phyloP scores from a whole-genome alignment of 2,329 filamentous ascomycete genomes.

The Clarireedia homoeocarpa region DNA sequence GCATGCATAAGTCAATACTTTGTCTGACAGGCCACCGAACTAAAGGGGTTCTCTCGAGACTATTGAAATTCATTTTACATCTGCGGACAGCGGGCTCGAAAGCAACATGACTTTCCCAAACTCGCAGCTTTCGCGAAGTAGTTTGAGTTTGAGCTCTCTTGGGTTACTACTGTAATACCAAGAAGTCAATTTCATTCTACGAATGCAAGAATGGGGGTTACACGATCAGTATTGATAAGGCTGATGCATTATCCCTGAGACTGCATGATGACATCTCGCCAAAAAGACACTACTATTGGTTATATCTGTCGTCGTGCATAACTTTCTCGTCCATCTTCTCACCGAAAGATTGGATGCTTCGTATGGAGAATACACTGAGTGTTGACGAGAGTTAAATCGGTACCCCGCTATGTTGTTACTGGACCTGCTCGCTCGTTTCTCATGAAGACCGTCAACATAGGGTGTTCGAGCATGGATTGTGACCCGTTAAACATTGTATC shows the following conservation, averaged over 20 bases:
- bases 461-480: no score
- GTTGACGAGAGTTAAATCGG: neutral
- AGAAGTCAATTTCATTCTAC: no score
- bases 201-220: neutral
- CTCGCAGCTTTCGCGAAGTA: no score
- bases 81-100: neutral
- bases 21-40: neutral
- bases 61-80: neutral
- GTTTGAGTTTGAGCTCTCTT: no score
- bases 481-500: no score
- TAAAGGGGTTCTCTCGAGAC: neutral
- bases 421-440: no score
- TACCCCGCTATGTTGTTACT: neutral
- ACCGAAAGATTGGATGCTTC: neutral
- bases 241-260: constrained; percentile 5
- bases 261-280: constrained; percentile 2
- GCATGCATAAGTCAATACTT: neutral
- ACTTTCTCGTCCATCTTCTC: neutral
- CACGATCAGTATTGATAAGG: neutral
- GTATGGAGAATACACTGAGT: neutral
- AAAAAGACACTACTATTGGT: neutral
- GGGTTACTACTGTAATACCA: no score
- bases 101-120: no score
- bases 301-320: neutral
- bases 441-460: no score